Evolutionary conservation across 148 eudicot genomes (phyloP), one percentile per base, ranked within the genome.

Genomic region (Talinum fruticosum): DNA sequence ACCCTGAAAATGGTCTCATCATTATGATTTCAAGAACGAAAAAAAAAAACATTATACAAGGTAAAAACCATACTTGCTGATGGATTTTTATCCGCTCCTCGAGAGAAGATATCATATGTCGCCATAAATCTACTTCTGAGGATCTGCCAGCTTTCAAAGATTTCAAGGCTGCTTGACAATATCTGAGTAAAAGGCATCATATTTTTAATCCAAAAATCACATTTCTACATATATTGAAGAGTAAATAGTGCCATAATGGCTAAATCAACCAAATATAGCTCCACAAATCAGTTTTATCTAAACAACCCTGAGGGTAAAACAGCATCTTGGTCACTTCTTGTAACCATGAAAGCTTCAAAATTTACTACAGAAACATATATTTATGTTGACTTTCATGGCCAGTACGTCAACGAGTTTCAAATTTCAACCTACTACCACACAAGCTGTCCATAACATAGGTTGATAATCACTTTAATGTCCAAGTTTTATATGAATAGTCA

Each of bases 31-130:
- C 45, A 2, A 72, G n/a, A 64, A 8, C 14, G 15, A 23, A 33
- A 10, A 35, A 16, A 26, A 6, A 24, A 4, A 24, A 78, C 0
- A 59, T 30, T 5, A 45, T 23, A 77, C 51, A 66, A 83, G 28
- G 73, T 28, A 35, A 15, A 7, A 7, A n/a, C 78, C 4, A 67
- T 86, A 88, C 97, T 93, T 92, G 94, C 74, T 89, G 95, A 83
- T 92, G 89, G 82, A 84, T 83, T 81, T 84, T 87, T 69, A 92
- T 85, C 75, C 97, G 88, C 66, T 94, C 98, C 81, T 94, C 98
- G 32, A 94, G 87, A 71, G 98, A 89, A 74, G 93, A 87, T 45
- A 84, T 87, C 71, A 89, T 65, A 47, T 84, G 85, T 77, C 90
- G 85, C 87, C 90, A 85, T 12, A 80, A 82, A 71, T 94, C 98